phyloP scores from a whole-genome alignment of 768 basidiomycete genomes.

The Dendrothele bispora region DNA sequence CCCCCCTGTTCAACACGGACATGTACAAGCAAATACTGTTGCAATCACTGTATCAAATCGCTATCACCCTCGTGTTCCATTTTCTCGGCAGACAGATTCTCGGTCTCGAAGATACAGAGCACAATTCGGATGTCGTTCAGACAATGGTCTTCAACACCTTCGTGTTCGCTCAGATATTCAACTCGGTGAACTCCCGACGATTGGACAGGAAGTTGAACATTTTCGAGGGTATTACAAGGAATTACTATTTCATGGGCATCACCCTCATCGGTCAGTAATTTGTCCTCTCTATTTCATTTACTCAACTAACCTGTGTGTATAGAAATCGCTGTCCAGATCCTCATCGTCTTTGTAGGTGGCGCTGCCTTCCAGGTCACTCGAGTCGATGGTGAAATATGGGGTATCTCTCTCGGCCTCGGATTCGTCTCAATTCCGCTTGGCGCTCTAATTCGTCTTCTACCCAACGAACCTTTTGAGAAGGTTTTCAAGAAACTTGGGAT shows the following conservation, averaged over 20 bases:
- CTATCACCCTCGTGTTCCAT: conserved; percentile 84
- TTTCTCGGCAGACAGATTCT: conserved; percentile 79
- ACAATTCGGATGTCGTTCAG: conserved; percentile 54
- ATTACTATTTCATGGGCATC: conserved; percentile 83
- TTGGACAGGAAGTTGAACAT: conserved; percentile 87
- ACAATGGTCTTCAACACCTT: conserved; percentile 98
- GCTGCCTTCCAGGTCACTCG: conserved; percentile 87
- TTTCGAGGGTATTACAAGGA: conserved; percentile 77
- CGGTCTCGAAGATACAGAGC: conserved; percentile 40
- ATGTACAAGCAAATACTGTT: conserved; percentile 97
- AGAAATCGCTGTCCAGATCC: conserved; percentile 86
- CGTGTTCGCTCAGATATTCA: conserved; percentile 97
- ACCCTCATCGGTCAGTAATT: conserved; percentile 73
- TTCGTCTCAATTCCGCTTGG: conserved; percentile 87
- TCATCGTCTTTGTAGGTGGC: conserved; percentile 91
- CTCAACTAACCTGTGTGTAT: conserved; percentile 11
- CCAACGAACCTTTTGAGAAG: conserved; percentile 76
- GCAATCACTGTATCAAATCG: conserved; percentile 86
- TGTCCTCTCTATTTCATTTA: not conserved
- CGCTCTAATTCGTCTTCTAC: conserved; percentile 74
- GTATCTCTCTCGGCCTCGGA: conserved; percentile 86
- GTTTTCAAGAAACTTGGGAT: conserved; percentile 56
- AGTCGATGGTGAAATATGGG: conserved; percentile 88
- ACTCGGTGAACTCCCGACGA: conserved; percentile 88
- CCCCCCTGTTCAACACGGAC: conserved; percentile 86